phyloP scores from a whole-genome alignment of 768 basidiomycete species.

The Termitomyces bulborhizus region DNA sequence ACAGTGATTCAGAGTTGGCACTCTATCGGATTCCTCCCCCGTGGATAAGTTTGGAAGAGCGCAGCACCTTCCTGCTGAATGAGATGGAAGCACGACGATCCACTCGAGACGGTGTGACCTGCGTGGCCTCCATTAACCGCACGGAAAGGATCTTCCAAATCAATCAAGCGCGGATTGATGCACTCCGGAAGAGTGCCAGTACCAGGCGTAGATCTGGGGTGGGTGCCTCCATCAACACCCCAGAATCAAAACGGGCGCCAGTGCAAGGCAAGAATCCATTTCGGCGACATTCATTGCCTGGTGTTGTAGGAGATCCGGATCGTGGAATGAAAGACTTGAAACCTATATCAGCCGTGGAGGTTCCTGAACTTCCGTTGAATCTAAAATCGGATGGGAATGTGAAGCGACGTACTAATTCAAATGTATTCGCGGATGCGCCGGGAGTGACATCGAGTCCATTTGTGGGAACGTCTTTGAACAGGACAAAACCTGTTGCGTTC shows the following conservation, averaged over 20 bases:
- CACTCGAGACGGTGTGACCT: neutral
- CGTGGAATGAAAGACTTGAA: conserved; percentile 13
- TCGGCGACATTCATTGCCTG: conserved; percentile 10
- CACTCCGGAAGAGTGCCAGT: conserved; percentile 9
- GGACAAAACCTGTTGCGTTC: neutral
- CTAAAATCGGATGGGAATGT: conserved; percentile 1
- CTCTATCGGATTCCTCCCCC: conserved; percentile 32
- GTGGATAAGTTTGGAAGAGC: conserved; percentile 23
- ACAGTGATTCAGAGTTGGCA: conserved; percentile 21
- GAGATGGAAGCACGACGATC: neutral
- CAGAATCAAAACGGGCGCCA: neutral
- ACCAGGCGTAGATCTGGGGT: conserved; percentile 4
- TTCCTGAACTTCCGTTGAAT: conserved; percentile 17
- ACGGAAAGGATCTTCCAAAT: conserved; percentile 9
- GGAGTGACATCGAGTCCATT: neutral
- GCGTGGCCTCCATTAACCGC: conserved; percentile 7
- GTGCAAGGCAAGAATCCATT: conserved; percentile 14
- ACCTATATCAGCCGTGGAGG: conserved; percentile 21
- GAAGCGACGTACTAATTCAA: neutral
- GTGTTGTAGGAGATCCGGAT: neutral
- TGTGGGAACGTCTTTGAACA: neutral
- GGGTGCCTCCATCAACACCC: neutral
- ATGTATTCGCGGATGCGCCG: neutral
- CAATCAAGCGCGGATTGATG: conserved; percentile 8
- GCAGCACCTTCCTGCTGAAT: conserved; percentile 1